These are phyloP conservation scores for Lachnellula suecica DNA, from an alignment of 2,329 filamentous ascomycete genomes.

Conservation along the genomic window DNA sequence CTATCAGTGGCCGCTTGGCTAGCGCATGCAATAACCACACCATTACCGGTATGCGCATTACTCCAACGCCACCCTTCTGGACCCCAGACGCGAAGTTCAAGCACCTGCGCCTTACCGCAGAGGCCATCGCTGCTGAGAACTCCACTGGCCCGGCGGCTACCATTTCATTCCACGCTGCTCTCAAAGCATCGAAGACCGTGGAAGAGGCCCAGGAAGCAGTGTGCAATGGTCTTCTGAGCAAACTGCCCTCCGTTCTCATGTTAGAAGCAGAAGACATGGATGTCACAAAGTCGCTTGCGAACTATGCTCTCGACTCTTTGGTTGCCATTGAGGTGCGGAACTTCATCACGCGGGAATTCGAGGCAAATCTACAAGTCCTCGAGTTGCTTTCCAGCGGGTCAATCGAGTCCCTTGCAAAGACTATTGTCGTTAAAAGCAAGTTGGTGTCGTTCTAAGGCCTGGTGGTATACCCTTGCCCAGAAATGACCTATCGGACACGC, in stretches of 20 bases:
- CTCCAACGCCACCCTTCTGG: slow-evolving; percentile 49
- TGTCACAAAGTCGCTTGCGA: slow-evolving; percentile 42
- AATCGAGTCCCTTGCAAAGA: slow-evolving; percentile 47
- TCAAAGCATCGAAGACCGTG: slow-evolving; percentile 42
- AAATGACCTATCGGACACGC: neutral
- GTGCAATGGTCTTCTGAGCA: slow-evolving; percentile 45
- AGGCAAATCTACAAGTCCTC: slow-evolving; percentile 47
- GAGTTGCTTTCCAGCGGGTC: slow-evolving; percentile 53
- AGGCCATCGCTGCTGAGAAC: slow-evolving; percentile 35
- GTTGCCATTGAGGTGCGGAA: slow-evolving; percentile 34
- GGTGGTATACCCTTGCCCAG: neutral
- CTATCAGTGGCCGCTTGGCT: slow-evolving; percentile 45
- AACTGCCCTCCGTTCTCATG: slow-evolving; percentile 49
- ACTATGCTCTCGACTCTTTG: slow-evolving; percentile 38
- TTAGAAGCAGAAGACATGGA: slow-evolving; percentile 50
- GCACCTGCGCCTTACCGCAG: slow-evolving; percentile 38
- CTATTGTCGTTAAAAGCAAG: slow-evolving; percentile 44
- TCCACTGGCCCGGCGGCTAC: slow-evolving; percentile 20
- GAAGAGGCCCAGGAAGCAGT: slow-evolving; percentile 47
- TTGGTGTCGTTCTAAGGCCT: slow-evolving; percentile 20
- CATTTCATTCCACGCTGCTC: slow-evolving; percentile 44
- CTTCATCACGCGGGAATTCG: slow-evolving; percentile 41
- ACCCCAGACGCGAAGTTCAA: slow-evolving; percentile 54
- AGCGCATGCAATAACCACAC: slow-evolving; percentile 47
- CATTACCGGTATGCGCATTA: slow-evolving; percentile 54